These are phyloP conservation scores for Neurospora sp. DNA, from an alignment of 495 filamentous ascomycete genomes.

Conservation along the genomic window DNA sequence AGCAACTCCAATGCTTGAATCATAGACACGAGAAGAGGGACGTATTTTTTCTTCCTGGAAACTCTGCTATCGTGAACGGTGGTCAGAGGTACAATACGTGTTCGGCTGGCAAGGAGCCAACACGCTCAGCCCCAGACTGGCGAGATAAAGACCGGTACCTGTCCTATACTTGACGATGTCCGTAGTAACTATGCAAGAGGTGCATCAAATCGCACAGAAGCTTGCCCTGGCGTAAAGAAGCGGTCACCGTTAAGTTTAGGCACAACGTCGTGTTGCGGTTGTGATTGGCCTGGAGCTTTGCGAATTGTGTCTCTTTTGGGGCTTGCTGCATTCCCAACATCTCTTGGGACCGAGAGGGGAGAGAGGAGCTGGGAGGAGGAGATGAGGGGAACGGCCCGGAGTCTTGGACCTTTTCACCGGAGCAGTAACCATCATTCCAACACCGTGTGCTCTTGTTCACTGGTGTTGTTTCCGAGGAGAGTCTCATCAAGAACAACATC, in stretches of 20 bases:
- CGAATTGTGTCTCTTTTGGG: not conserved
- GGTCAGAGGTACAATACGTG: not conserved
- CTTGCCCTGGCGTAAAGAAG: slow-evolving; percentile 6
- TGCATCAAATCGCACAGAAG: not conserved
- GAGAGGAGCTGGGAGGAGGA: not conserved
- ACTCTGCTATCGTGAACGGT: not conserved
- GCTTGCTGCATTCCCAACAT: not conserved
- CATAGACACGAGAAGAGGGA: not conserved
- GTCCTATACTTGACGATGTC: not conserved
- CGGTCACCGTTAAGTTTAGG: slow-evolving; percentile 20
- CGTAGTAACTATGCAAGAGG: not conserved
- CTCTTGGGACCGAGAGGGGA: not conserved
- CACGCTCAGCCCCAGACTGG: not conserved
- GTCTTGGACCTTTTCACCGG: not conserved
- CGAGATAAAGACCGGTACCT: not conserved
- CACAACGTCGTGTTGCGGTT: slow-evolving; percentile 19
- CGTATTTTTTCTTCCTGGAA: not conserved
- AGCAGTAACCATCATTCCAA: not conserved
- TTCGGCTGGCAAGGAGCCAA: not conserved
- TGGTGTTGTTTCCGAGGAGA: not conserved
- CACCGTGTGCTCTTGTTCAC: not conserved
- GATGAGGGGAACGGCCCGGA: not conserved
- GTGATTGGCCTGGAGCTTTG: not conserved
- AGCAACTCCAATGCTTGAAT: too few species aligned
- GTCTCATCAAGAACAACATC: not conserved